phyloP scores from a whole-genome alignment of 805 yeast genomes.

The Cyberlindnera galapagoensis region DNA sequence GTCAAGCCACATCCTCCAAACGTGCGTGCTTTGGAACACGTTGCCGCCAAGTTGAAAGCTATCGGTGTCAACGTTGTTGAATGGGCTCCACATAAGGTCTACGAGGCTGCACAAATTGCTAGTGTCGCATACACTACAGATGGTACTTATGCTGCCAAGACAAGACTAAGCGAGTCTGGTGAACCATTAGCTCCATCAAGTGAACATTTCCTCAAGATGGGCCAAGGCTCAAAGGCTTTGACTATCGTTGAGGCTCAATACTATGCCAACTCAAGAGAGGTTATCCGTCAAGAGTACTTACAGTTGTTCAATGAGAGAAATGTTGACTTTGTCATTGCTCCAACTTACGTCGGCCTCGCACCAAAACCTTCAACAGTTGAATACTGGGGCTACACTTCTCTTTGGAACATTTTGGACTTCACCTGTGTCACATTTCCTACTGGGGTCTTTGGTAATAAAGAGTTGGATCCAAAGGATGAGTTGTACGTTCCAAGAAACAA shows the following conservation, averaged over 20 bases:
- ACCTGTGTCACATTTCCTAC: slow-evolving; percentile 62
- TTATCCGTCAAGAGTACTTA: slow-evolving; percentile 48
- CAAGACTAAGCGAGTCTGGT: slow-evolving; percentile 49
- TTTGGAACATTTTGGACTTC: slow-evolving; percentile 63
- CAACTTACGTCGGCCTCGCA: slow-evolving; percentile 63
- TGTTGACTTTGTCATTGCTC: slow-evolving; percentile 60
- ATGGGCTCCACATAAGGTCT: slow-evolving; percentile 49
- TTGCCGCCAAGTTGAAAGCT: slow-evolving; percentile 43
- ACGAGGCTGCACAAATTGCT: slow-evolving; percentile 53
- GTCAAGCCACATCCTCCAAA: slow-evolving; percentile 65
- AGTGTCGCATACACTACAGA: slow-evolving; percentile 52
- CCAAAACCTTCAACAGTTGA: slow-evolving; percentile 53
- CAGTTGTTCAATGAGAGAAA: slow-evolving; percentile 43
- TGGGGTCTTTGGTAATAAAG: slow-evolving; percentile 30
- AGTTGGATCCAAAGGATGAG: slow-evolving; percentile 40
- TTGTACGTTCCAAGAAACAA: slow-evolving; percentile 16
- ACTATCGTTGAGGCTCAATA: slow-evolving; percentile 48
- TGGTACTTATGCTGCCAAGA: slow-evolving; percentile 53
- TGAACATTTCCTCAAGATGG: slow-evolving; percentile 50
- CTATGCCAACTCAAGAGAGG: slow-evolving; percentile 49
- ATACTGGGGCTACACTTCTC: slow-evolving; percentile 75
- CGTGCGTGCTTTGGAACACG: slow-evolving; percentile 43
- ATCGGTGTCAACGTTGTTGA: slow-evolving; percentile 53
- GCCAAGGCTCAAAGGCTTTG: slow-evolving; percentile 44
- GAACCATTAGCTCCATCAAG: slow-evolving; percentile 63